phyloP scores from a whole-genome alignment of 805 yeast species.

The Saccharomycopsis fibuligera region DNA sequence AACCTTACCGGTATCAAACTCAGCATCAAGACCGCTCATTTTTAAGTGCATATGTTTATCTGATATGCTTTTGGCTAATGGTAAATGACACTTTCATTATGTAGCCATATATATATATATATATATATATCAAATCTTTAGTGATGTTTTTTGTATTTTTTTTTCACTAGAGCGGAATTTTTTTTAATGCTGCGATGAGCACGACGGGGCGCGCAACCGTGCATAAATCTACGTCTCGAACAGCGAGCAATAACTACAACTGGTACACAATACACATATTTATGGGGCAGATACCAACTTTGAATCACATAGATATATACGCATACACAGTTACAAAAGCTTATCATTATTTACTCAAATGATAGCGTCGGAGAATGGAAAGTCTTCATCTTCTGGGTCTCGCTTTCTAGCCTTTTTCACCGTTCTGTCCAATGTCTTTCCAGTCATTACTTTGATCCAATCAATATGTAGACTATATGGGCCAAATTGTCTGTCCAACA shows the following conservation, averaged over 20 bases:
- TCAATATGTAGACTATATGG: slow-evolving; percentile 66
- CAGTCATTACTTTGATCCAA: slow-evolving; percentile 64
- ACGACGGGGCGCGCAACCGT: no score
- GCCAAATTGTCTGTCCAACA: slow-evolving; percentile 72
- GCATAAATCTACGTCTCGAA: no score
- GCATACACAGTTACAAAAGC: not conserved
- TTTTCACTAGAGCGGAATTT: no score
- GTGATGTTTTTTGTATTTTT: no score
- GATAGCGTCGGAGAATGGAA: slow-evolving; percentile 11
- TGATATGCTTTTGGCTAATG: not conserved
- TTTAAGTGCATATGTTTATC: not conserved
- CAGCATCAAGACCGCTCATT: not conserved
- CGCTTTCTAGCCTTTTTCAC: slow-evolving; percentile 29
- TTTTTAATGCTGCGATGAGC: no score
- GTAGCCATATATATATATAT: no score
- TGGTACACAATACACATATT: no score
- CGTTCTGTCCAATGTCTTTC: slow-evolving; percentile 41
- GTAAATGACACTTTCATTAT: no score
- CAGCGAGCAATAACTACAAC: no score
- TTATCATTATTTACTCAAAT: not conserved
- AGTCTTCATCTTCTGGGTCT: not conserved
- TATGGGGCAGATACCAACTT: no score
- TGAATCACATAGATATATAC: no score
- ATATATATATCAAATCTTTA: no score
- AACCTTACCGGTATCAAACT: not conserved